Evolutionary conservation across 805 yeast genomes (phyloP), one percentile per base, ranked within the genome.

Genomic region (Kuraishia cidri): DNA sequence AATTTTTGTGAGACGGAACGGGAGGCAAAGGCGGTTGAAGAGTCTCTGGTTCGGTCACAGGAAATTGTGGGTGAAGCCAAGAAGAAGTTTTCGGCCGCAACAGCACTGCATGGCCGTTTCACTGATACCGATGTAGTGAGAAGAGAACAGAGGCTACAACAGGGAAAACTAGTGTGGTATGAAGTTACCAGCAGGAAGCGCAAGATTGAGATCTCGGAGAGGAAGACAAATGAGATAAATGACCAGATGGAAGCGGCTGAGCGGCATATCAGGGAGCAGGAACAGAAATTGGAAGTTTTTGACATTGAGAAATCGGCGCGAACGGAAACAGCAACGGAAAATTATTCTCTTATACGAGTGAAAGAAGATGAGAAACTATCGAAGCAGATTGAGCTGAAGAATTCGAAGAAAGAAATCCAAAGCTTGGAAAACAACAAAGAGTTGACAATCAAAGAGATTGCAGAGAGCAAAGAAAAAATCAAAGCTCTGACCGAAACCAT

Each of bases 151-250:
- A 50, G 58, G 26, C 31, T 58, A 24, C 38, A 66, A 3, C 62
- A 66, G 29, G 79, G 75, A 10, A 72, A 69, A 41, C 55, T 62
- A 18, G 43, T 64, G 15, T 72, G 77, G 75, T 47, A 69, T 30
- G 67, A 67, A 36, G 60, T 56, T 20, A 45, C 39, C 3, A 45
- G 42, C 7, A 44, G 46, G 12, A 52, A 55, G 33, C 33, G 43
- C 4, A 43, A 44, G 12, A 11, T 42, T 2, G 20, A 37, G 2
- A 37, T 32, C 6, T 23, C 35, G 17, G 30, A 40, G 21, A 30
- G 24, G 12, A 20, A 26, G 1, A 24, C 33, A 6, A 30, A 24
- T n/a, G 31, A 50, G n/a, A 30, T 50, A 5, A 44, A 46, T 13
- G 34, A 35, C 4, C 45, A 50, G 26, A 43, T 44, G 23, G 38